phyloP scores from a whole-genome alignment of 805 yeast species.

The Citeromyces nyonsensis region DNA sequence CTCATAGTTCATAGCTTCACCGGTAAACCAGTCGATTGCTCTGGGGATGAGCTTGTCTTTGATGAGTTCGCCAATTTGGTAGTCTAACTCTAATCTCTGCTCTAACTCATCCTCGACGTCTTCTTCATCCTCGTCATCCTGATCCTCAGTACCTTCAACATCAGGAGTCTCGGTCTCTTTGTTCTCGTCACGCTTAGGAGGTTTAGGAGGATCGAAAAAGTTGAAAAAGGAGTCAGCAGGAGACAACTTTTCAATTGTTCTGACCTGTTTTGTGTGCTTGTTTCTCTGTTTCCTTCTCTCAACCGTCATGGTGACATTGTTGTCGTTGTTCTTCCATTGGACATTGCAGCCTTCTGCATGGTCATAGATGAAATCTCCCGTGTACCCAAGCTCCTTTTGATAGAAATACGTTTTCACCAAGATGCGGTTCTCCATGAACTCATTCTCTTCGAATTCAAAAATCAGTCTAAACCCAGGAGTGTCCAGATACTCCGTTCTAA shows the following conservation, averaged over 20 bases:
- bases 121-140: slow-evolving; percentile 30
- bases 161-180: slow-evolving; percentile 37
- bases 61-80: slow-evolving; percentile 90
- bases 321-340: slow-evolving; percentile 68
- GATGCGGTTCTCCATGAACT: slow-evolving; percentile 56
- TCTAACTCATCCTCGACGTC: slow-evolving; percentile 66
- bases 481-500: slow-evolving; percentile 65
- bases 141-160: slow-evolving; percentile 21
- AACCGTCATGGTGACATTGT: slow-evolving; percentile 70
- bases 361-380: slow-evolving; percentile 93
- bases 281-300: slow-evolving; percentile 97
- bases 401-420: slow-evolving; percentile 83
- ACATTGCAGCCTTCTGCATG: slow-evolving; percentile 88
- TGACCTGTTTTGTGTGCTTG: slow-evolving; percentile 88
- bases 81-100: slow-evolving; percentile 77
- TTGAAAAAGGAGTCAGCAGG: slow-evolving; percentile 94
- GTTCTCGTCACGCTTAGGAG: slow-evolving; percentile 26
- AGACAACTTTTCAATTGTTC: slow-evolving; percentile 87
- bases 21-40: slow-evolving; percentile 98
- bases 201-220: slow-evolving; percentile 87
- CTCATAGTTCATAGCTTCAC: slow-evolving; percentile 79
- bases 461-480: slow-evolving; percentile 81
- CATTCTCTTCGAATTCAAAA: slow-evolving; percentile 68
- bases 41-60: slow-evolving; percentile 93
- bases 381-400: slow-evolving; percentile 85